Evolutionary conservation across 208 protist genomes (phyloP).

Genomic region (Blechomonas ayalai): DNA sequence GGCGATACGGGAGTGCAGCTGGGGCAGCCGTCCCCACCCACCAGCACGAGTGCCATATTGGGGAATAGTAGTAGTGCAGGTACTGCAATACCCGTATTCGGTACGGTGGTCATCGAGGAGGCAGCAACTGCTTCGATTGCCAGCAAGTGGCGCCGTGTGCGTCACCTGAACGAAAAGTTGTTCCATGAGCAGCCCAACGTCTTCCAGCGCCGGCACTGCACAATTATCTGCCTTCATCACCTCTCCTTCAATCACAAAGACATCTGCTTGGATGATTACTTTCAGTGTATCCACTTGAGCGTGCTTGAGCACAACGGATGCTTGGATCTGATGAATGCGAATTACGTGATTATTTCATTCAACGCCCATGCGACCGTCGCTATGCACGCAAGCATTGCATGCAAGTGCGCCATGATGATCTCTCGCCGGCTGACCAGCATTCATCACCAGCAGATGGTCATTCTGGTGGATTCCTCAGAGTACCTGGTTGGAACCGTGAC

Average conservation of each 20-base stretch:
- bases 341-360: conserved; percentile 52
- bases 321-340: conserved; percentile 43
- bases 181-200: conserved; percentile 51
- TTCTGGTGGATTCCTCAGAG: conserved; percentile 44
- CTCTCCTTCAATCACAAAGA: conserved; percentile 12
- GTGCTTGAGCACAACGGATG: conserved; percentile 27
- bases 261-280: conserved; percentile 4
- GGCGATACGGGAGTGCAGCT: too few relatives aligned
- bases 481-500: conserved; percentile 67
- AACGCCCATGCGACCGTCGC: conserved; percentile 52
- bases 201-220: conserved; percentile 42
- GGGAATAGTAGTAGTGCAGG: too few relatives aligned
- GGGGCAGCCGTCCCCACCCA: too few relatives aligned
- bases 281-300: conserved; percentile 9
- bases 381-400: conserved; percentile 46
- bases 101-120: too few relatives aligned
- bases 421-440: conserved; percentile 19
- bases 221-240: conserved; percentile 19
- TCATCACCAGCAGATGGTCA: conserved; percentile 30
- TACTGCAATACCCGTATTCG: too few relatives aligned
- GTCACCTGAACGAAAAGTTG: conserved; percentile 36
- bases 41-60: too few relatives aligned
- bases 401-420: conserved; percentile 47
- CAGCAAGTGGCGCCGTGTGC: conserved; percentile 11
- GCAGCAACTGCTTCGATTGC: too few relatives aligned